Evolutionary conservation across 2,329 filamentous ascomycete species (phyloP), one percentile per base, ranked within the genome.

Genomic region (Uncinocarpus reesii): DNA sequence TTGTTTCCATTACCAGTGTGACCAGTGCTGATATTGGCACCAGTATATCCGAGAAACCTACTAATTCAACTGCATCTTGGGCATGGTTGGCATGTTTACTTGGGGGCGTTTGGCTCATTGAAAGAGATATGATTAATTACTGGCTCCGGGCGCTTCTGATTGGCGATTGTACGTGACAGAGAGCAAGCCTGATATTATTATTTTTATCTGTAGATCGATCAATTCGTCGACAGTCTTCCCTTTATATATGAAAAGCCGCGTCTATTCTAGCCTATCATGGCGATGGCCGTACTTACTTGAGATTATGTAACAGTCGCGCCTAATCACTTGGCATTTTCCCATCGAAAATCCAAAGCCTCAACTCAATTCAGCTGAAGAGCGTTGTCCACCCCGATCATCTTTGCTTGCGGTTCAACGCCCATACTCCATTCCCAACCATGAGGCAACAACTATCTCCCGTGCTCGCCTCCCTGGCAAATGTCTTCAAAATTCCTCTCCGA

Each of bases 401-500:
- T n/a, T n/a, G n/a, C n/a, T n/a, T n/a, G n/a, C 24, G 10, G 18
- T 10, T 42, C 23, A 32, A 3, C 2, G 24, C 4, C 26, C 36
- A 40, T 6, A 40, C 21, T 16, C 10, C 4, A 4, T 8, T 23
- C n/a, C n/a, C 34, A 41, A 26, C 31, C 13, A 55, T 55, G 53
- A 52, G 43, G 34, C 53, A 52, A 47, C 49, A 59, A 62, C 55
- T 69, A 62, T 56, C 54, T 11, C 37, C 67, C 66, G 4, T 67
- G 4, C 67, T 71, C 54, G 61, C 65, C 52, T 70, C 66, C 3
- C 62, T 73, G 49, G 68, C 69, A 53, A 67, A 63, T 41, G 68
- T 65, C 32, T 71, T 73, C 58, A 63, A 61, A 41, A 68, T 71
- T 29, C 65, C 68, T 4, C 53, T 67, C 34, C 65, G 65, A 53